Conservation (phyloP, 2,329 filamentous ascomycete species). For the Chaetomium olivaceum region DNA sequence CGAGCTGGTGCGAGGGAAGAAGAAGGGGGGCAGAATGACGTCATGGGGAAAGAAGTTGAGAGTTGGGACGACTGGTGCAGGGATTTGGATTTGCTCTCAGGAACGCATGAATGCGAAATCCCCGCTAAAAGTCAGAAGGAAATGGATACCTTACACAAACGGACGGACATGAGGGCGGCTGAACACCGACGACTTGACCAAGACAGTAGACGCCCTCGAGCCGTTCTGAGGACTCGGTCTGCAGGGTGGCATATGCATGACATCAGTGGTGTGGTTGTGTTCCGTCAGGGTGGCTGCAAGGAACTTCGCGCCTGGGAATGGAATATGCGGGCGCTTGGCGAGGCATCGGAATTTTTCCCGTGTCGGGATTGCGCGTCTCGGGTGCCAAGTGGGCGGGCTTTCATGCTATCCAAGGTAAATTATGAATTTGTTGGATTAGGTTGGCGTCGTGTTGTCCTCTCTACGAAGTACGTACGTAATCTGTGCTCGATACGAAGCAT, state of each 20-base stretch:
- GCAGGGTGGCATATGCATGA: background rate
- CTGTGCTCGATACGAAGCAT: no score
- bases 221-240: background rate
- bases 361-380: background rate
- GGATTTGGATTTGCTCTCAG: background rate
- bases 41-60: background rate
- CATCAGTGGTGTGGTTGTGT: background rate
- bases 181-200: background rate
- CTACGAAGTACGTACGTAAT: background rate
- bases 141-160: background rate
- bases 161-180: background rate
- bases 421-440: background rate
- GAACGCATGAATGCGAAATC: background rate
- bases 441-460: background rate
- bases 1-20: background rate
- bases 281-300: slow-evolving; percentile 4
- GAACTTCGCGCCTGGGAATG: background rate
- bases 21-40: slow-evolving; percentile 15
- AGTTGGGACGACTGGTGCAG: background rate
- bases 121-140: background rate
- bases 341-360: no score
- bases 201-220: background rate
- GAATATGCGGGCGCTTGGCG: no score
- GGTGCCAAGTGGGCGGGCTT: background rate
- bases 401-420: background rate